Percentiles rank a stretch among this genome's conserved stretches.
These are phyloP conservation scores for Phytopythium helicoides DNA, from an alignment of 352 stramenopile genomes.

Conservation along the genomic window DNA sequence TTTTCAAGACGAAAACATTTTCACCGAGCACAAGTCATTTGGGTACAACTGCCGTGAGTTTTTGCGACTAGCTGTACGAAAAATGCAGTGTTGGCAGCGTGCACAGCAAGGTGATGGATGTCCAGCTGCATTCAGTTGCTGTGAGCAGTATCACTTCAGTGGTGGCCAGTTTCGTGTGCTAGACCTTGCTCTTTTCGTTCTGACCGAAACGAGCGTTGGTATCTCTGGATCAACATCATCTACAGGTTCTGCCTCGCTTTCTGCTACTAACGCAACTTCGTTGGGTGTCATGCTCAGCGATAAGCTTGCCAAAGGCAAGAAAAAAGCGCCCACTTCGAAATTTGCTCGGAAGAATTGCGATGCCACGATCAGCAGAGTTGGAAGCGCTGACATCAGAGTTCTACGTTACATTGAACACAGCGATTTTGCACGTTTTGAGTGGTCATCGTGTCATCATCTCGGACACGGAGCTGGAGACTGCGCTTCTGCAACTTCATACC, in stretches of 20 bases:
- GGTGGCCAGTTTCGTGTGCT: slow-evolving; percentile 49
- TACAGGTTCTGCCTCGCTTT: slow-evolving; percentile 1
- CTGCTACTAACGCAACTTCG: slow-evolving; percentile 17
- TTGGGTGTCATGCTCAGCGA: slow-evolving; percentile 52
- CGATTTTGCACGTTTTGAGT: slow-evolving; percentile 62
- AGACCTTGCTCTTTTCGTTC: slow-evolving; percentile 58
- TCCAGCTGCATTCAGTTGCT: slow-evolving; percentile 43
- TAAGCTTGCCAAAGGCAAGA: slow-evolving; percentile 57
- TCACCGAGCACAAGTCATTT: slow-evolving; percentile 53
- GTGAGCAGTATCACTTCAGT: slow-evolving; percentile 48
- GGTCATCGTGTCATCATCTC: slow-evolving; percentile 46
- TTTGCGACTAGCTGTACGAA: slow-evolving; percentile 44
- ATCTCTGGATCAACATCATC: slow-evolving; percentile 15
- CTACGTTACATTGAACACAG: slow-evolving; percentile 48
- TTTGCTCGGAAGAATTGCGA: slow-evolving; percentile 46
- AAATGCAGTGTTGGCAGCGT: slow-evolving; percentile 70
- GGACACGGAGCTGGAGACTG: slow-evolving; percentile 44
- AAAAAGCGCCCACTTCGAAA: slow-evolving; percentile 40
- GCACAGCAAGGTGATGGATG: slow-evolving; percentile 65
- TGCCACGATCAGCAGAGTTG: slow-evolving; percentile 49
- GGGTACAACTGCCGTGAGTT: slow-evolving; percentile 59
- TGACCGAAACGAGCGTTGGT: slow-evolving; percentile 44
- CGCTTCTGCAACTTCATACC: slow-evolving; percentile 57
- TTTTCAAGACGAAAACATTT: slow-evolving; percentile 39
- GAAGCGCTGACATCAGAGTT: slow-evolving; percentile 49